Percentiles rank a stretch among this genome's conserved stretches.
Evolutionary conservation across 2,329 filamentous ascomycete species (phyloP).

Genomic region (Onygenales sp.): DNA sequence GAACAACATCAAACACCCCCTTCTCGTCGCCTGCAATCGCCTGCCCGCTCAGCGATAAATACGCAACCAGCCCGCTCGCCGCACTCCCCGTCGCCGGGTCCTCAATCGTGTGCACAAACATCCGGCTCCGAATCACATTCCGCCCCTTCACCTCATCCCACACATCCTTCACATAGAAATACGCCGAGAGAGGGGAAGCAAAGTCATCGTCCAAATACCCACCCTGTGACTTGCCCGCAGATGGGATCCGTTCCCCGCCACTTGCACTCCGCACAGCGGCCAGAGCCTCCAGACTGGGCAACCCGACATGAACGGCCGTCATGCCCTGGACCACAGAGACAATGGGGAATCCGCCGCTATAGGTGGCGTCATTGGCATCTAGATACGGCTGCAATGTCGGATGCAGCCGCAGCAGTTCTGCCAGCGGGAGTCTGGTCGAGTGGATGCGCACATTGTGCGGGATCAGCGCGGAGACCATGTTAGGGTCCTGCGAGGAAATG

Average conservation of each 20-base stretch:
- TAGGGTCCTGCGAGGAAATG: slow-evolving; percentile 22
- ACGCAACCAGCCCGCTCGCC: slow-evolving; percentile 36
- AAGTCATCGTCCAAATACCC: slow-evolving; percentile 15
- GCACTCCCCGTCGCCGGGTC: slow-evolving; percentile 45
- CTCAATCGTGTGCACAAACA: slow-evolving; percentile 27
- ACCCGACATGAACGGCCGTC: slow-evolving; percentile 35
- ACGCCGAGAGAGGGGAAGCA: slow-evolving; percentile 18
- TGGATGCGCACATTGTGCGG: slow-evolving; percentile 61
- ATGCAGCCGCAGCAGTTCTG: slow-evolving; percentile 16
- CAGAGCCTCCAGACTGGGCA: slow-evolving; percentile 53
- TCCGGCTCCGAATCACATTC: slow-evolving; percentile 19
- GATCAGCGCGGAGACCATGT: slow-evolving; percentile 50
- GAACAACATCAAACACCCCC: slow-evolving; percentile 24
- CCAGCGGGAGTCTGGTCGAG: slow-evolving; percentile 19
- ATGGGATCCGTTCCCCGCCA: slow-evolving; percentile 11
- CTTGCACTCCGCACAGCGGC: slow-evolving; percentile 22
- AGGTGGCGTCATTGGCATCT: slow-evolving; percentile 13
- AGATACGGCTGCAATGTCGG: slow-evolving; percentile 14
- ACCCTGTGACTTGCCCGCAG: slow-evolving; percentile 11
- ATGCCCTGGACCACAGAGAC: slow-evolving; percentile 64
- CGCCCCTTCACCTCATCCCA: slow-evolving; percentile 14
- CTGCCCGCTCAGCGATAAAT: slow-evolving; percentile 32
- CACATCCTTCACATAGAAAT: slow-evolving; percentile 21
- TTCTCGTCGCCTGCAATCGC: slow-evolving; percentile 17
- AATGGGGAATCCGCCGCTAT: slow-evolving; percentile 33